Conservation (phyloP, 805 yeast genomes). For the Clavispora vitiphila region DNA sequence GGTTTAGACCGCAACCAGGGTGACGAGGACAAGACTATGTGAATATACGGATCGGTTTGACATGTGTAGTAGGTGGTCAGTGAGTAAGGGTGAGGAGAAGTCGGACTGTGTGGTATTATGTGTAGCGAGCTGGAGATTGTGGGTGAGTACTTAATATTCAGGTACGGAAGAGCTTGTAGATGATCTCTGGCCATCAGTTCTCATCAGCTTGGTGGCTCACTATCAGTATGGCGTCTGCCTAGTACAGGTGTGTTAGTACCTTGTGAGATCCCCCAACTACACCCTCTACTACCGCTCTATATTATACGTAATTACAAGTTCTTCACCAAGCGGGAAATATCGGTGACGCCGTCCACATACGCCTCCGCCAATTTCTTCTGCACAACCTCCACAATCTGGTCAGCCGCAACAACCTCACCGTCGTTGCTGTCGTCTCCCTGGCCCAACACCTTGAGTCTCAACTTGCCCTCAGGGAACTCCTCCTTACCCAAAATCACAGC, state of each 20-base stretch:
- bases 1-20: slow-evolving; percentile 13
- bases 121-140: too few species aligned
- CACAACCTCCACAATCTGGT: slow-evolving; percentile 51
- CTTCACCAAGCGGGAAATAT: slow-evolving; percentile 57
- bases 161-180: too few species aligned
- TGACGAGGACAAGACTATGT: not conserved
- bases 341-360: slow-evolving; percentile 54
- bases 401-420: slow-evolving; percentile 71
- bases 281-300: too few species aligned
- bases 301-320: slow-evolving; percentile 44
- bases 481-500: slow-evolving; percentile 96
- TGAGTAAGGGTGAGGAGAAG: too few species aligned
- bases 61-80: not conserved
- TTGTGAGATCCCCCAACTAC: too few species aligned
- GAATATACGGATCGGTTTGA: not conserved
- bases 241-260: too few species aligned
- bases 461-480: slow-evolving; percentile 74
- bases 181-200: too few species aligned
- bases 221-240: too few species aligned
- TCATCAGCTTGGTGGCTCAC: too few species aligned
- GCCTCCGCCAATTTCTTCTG: slow-evolving; percentile 29
- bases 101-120: too few species aligned
- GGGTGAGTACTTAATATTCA: too few species aligned
- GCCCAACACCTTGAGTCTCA: slow-evolving; percentile 85
- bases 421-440: slow-evolving; percentile 81